Evolutionary conservation across 805 yeast genomes (phyloP).

Genomic region (Cyberlindnera veronae): DNA sequence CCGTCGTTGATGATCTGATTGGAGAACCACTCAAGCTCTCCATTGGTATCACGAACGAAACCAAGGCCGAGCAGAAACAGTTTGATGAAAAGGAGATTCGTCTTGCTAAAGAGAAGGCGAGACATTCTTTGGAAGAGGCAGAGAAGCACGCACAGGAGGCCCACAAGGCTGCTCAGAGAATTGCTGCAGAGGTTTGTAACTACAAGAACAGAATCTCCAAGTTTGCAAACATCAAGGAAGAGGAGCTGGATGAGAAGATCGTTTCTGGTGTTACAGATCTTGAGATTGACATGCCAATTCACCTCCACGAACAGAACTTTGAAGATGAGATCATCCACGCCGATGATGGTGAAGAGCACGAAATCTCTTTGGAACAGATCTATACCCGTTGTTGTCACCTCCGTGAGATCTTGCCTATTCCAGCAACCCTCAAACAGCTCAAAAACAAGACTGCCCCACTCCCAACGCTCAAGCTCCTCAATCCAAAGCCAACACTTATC

Average conservation of each 20-base stretch:
- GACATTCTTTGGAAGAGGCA: slow-evolving; percentile 52
- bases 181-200: slow-evolving; percentile 60
- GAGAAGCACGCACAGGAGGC: slow-evolving; percentile 76
- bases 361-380: slow-evolving; percentile 52
- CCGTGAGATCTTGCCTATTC: slow-evolving; percentile 87
- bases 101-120: slow-evolving; percentile 58
- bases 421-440: slow-evolving; percentile 80
- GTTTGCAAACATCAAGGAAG: slow-evolving; percentile 25
- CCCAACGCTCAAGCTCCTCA: slow-evolving; percentile 65
- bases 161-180: slow-evolving; percentile 63
- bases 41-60: slow-evolving; percentile 59
- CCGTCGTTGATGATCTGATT: slow-evolving; percentile 63
- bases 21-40: slow-evolving; percentile 57
- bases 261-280: slow-evolving; percentile 27
- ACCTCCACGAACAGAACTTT: slow-evolving; percentile 55
- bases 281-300: slow-evolving; percentile 72
- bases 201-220: slow-evolving; percentile 31
- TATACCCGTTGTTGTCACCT: slow-evolving; percentile 93
- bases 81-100: slow-evolving; percentile 41
- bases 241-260: slow-evolving; percentile 21
- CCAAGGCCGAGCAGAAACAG: slow-evolving; percentile 25
- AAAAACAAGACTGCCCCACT: slow-evolving; percentile 75
- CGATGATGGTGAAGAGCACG: slow-evolving; percentile 18
- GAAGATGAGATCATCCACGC: slow-evolving; percentile 29
- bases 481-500: slow-evolving; percentile 86